phyloP scores from a whole-genome alignment of 345 rosid genomes.

The Adansonia digitata region DNA sequence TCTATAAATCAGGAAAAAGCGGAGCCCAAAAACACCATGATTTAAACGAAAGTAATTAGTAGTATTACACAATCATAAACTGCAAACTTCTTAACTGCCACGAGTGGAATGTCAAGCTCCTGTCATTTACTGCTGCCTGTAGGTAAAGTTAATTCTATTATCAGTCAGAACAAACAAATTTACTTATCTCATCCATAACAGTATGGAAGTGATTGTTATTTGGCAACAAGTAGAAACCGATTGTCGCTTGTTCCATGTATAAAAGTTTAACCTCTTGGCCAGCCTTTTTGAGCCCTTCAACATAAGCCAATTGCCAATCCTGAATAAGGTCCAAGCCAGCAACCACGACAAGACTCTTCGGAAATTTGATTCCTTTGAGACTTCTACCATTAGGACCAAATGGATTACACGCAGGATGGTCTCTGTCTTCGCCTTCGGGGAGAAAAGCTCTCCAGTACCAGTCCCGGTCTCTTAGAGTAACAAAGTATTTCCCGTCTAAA shows the following conservation, averaged over 20 bases:
- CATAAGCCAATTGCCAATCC: constrained; percentile 86
- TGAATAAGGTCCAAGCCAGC: constrained; percentile 82
- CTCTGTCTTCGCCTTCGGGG: constrained; percentile 75
- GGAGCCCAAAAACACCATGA: constrained; percentile 15
- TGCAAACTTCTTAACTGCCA: constrained; percentile 24
- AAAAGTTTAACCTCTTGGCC: constrained; percentile 66
- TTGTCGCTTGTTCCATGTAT: constrained; percentile 65
- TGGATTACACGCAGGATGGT: constrained; percentile 88
- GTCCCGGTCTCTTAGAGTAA: constrained; percentile 61
- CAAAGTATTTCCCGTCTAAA: constrained; percentile 83
- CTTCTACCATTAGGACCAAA: constrained; percentile 58
- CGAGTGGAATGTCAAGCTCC: constrained; percentile 32
- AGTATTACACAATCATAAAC: constrained; percentile 27
- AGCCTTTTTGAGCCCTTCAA: constrained; percentile 59
- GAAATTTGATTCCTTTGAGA: constrained; percentile 57
- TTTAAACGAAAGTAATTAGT: constrained; percentile 26
- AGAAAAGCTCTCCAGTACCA: constrained; percentile 95
- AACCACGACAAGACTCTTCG: constrained; percentile 74
- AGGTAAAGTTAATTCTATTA: constrained; percentile 29
- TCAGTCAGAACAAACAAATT: constrained; percentile 51
- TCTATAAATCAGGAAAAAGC: constrained; percentile 14
- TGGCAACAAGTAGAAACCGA: constrained; percentile 84
- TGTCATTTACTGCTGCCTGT: constrained; percentile 24
- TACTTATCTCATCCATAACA: constrained; percentile 73
- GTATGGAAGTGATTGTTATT: constrained; percentile 70